Evolutionary conservation across 2,329 filamentous ascomycete genomes (phyloP), one percentile per base, ranked within the genome.

Genomic region (Colletotrichum falcatum): DNA sequence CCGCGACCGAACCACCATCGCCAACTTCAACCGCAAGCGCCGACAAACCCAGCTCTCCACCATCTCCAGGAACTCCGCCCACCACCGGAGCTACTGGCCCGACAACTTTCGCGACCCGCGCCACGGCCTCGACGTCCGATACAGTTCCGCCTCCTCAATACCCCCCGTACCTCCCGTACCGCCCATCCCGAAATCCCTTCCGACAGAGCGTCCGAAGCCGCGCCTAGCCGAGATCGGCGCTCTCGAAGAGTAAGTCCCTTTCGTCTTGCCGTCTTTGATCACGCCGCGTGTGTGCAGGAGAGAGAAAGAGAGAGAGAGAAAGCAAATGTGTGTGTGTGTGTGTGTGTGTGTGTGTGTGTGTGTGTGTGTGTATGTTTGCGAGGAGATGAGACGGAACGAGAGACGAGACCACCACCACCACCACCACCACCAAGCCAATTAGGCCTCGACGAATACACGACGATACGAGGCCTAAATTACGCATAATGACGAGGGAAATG

Each of bases 61-160:
- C 63, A 53, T 16, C 63, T 62, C 63, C 20, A 62, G 35, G 42
- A 70, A 54, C 61, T 42, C 66, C 7, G 26, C 46, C 30, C 61
- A 70, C 37, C 63, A 61, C 42, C 58, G 56, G 37, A 70, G 23
- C 44, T 54, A 46, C 70, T 66, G 66, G 70, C 66, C 59, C n/a
- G 56, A 65, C 28, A 46, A 62, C 44, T 71, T 71, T 20, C 62
- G 67, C 35, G 49, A 66, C 63, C 51, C 62, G 3, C 58, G 26
- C 20, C 63, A 60, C 58, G 67, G 67, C 23, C 63, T 72, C 9
- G 55, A 48, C 26, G 65, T 71, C 42, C 28, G 67, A 23, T 42
- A 66, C 37, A 58, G 53, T 23, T 42, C 35, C 12, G 33, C 62
- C 16, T 3, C 35, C n/a, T n/a, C 59, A 28, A 70, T 44, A 44